Evolutionary conservation across 2,329 filamentous ascomycete genomes (phyloP).

Genomic region (Setomelanomma holmii): DNA sequence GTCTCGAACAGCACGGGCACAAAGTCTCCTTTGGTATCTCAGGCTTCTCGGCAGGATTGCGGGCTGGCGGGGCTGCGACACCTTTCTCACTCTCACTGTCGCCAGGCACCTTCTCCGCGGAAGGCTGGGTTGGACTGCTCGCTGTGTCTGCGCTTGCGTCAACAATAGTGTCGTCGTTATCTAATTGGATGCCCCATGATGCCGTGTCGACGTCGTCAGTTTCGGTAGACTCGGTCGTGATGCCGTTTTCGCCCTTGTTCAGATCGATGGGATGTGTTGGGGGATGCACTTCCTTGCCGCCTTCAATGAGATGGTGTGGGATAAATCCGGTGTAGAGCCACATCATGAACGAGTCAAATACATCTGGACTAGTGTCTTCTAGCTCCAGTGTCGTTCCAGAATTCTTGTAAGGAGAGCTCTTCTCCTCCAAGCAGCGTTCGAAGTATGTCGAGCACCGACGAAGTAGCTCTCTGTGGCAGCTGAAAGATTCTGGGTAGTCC

Average conservation of each 20-base stretch:
- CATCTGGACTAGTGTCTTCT: conserved; percentile 43
- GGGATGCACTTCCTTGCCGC: conserved; percentile 40
- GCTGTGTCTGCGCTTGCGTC: conserved; percentile 19
- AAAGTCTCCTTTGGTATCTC: conserved; percentile 45
- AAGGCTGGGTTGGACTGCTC: conserved; percentile 18
- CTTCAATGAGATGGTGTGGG: conserved; percentile 46
- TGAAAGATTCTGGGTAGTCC: conserved; percentile 42
- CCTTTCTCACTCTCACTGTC: conserved; percentile 37
- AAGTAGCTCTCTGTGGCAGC: conserved; percentile 43
- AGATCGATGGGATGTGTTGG: conserved; percentile 36
- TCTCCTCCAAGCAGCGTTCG: conserved; percentile 37
- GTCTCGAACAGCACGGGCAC: conserved; percentile 44
- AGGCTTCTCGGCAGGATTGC: conserved; percentile 41
- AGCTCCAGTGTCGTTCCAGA: conserved; percentile 37
- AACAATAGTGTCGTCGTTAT: conserved; percentile 34
- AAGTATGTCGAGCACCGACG: conserved; percentile 45
- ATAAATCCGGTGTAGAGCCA: conserved; percentile 48
- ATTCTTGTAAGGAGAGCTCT: conserved; percentile 43
- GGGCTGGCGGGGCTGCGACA: conserved; percentile 27
- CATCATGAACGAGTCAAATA: conserved; percentile 48
- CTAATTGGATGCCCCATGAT: conserved; percentile 45
- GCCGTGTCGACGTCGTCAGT: conserved; percentile 43
- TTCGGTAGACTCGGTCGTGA: conserved; percentile 23
- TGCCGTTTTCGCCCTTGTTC: conserved; percentile 21
- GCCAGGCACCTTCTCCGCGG: conserved; percentile 40